Percentiles rank a stretch among this genome's conserved stretches.
These are phyloP conservation scores for Suillus ampliporus DNA, from an alignment of 768 basidiomycete genomes.

Conservation along the genomic window DNA sequence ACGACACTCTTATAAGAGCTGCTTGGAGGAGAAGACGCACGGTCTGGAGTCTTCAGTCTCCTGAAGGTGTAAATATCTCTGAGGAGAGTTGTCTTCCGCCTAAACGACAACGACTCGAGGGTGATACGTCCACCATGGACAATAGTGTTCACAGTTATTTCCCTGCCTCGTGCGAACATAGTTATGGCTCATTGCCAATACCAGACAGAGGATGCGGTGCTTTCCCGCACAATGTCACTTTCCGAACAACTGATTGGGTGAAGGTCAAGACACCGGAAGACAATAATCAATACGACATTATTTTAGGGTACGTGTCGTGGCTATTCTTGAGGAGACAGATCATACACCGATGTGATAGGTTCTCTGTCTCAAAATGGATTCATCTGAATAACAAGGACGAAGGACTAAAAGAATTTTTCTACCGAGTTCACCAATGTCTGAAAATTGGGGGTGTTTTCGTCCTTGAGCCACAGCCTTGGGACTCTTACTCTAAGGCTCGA, in stretches of 20 bases:
- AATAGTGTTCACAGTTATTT: conserved; percentile 56
- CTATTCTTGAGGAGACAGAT: background rate
- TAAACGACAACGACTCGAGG: conserved; percentile 20
- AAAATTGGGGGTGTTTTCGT: conserved; percentile 70
- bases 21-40: conserved; percentile 77
- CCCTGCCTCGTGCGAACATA: conserved; percentile 77
- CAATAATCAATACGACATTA: conserved; percentile 69
- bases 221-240: conserved; percentile 84
- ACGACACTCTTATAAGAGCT: conserved; percentile 69
- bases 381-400: conserved; percentile 83
- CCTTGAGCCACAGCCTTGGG: conserved; percentile 87
- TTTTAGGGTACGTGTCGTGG: conserved; percentile 67
- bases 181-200: conserved; percentile 75
- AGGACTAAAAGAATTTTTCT: conserved; percentile 72
- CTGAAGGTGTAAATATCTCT: background rate
- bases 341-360: conserved; percentile 45
- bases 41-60: conserved; percentile 71
- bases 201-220: conserved; percentile 44
- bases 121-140: conserved; percentile 11
- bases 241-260: conserved; percentile 80
- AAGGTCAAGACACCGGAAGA: conserved; percentile 59
- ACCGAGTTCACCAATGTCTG: conserved; percentile 60
- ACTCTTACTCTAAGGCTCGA: conserved; percentile 79
- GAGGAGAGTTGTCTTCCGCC: background rate
- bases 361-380: conserved; percentile 93